These are phyloP conservation scores for Starmerella potacharoeniae DNA, from an alignment of 805 yeast genomes.

Conservation along the genomic window DNA sequence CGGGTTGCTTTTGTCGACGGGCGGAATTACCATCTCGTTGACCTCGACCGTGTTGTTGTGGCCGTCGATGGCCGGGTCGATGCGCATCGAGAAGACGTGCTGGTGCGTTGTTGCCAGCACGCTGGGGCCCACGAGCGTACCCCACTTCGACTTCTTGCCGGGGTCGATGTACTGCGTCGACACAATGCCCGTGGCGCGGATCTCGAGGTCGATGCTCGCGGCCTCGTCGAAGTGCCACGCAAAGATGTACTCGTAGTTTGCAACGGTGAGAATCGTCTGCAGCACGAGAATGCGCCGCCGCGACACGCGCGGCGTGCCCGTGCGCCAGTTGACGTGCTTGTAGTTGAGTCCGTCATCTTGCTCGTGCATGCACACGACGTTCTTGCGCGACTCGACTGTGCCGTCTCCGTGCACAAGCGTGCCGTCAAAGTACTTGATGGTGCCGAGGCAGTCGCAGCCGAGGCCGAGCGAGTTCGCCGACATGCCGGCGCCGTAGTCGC, in stretches of 20 bases:
- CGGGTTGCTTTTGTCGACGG: constrained; percentile 44
- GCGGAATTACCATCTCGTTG: constrained; percentile 58
- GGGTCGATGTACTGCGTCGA: constrained; percentile 77
- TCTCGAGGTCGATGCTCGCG: constrained; percentile 65
- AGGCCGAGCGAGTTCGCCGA: constrained; percentile 54
- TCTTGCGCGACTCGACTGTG: constrained; percentile 49
- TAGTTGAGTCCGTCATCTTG: constrained; percentile 68
- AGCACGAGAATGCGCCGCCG: constrained; percentile 69
- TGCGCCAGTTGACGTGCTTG: constrained; percentile 67
- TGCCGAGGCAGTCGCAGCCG: constrained; percentile 77
- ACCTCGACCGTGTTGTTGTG: constrained; percentile 61
- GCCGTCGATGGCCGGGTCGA: constrained; percentile 74
- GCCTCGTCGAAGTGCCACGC: constrained; percentile 64
- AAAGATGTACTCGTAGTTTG: constrained; percentile 68
- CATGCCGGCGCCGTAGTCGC: constrained; percentile 73
- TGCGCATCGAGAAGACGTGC: constrained; percentile 65
- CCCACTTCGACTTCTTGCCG: constrained; percentile 52
- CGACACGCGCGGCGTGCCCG: constrained; percentile 62
- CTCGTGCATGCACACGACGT: constrained; percentile 71
- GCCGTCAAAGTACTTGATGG: constrained; percentile 60
- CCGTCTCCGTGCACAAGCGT: constrained; percentile 46
- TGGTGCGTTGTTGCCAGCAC: constrained; percentile 78
- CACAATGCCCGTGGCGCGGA: constrained; percentile 74
- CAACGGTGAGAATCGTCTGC: constrained; percentile 74
- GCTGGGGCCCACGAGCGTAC: constrained; percentile 66